Percentiles rank a stretch among this genome's conserved stretches.
Evolutionary conservation across 2,329 filamentous ascomycete species (phyloP).

Genomic region (Ceratocystis destructans): DNA sequence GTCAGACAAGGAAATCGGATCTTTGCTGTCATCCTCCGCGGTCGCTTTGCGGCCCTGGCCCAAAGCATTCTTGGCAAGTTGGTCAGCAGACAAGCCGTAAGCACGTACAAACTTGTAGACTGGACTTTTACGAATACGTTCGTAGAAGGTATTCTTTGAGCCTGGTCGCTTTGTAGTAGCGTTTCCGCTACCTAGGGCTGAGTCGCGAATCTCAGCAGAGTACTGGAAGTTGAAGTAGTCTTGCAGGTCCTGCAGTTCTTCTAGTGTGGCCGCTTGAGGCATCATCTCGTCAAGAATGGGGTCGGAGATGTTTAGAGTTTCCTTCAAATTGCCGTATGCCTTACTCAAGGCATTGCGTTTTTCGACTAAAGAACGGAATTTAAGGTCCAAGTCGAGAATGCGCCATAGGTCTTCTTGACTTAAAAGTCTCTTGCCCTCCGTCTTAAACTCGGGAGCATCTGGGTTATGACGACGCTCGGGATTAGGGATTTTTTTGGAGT

Average conservation of each 20-base stretch:
- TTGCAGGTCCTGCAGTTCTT: conserved; percentile 91
- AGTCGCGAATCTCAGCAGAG: conserved; percentile 65
- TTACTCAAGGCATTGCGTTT: conserved; percentile 77
- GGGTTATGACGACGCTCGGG: conserved; percentile 48
- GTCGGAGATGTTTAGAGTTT: conserved; percentile 50
- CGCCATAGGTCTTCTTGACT: conserved; percentile 92
- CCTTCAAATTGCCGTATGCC: conserved; percentile 60
- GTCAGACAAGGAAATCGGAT: conserved; percentile 79
- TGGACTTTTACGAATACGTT: conserved; percentile 67
- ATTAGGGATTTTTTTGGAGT: conserved; percentile 58
- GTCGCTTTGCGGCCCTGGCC: conserved; percentile 65
- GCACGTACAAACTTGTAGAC: conserved; percentile 74
- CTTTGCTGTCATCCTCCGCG: conserved; percentile 68
- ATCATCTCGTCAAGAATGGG: conserved; percentile 69
- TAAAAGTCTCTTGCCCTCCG: conserved; percentile 73
- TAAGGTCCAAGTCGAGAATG: conserved; percentile 86
- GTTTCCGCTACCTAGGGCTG: conserved; percentile 48
- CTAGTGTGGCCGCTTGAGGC: conserved; percentile 67
- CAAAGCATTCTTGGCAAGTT: conserved; percentile 74
- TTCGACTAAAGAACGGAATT: conserved; percentile 83
- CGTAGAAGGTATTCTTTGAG: conserved; percentile 66
- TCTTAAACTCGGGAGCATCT: conserved; percentile 57
- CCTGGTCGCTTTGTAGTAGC: conserved; percentile 67
- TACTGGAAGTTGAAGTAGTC: conserved; percentile 97
- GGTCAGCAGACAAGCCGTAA: conserved; percentile 80